Conservation (phyloP, 345 rosid genomes). For the Murraya paniculata region DNA sequence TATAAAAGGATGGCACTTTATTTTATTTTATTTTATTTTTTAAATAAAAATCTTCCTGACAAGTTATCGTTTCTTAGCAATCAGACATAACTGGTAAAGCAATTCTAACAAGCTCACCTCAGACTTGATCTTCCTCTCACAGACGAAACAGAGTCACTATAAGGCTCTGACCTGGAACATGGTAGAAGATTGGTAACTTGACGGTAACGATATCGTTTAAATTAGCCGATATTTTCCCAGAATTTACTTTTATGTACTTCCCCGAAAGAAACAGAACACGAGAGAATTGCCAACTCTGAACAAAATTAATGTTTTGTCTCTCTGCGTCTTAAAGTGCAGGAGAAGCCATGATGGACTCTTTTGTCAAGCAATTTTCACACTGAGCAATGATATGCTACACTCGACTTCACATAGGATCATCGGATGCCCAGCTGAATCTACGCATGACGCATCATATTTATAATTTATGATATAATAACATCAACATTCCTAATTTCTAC, state of each 20-base stretch:
- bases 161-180: neutral
- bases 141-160: neutral
- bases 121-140: neutral
- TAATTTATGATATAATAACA: neutral
- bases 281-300: constrained; percentile 4
- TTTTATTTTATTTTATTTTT: too few relatives aligned
- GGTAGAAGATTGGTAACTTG: neutral
- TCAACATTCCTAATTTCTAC: neutral
- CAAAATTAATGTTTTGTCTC: constrained; percentile 12
- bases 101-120: constrained; percentile 5
- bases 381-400: neutral
- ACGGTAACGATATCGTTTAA: neutral
- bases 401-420: neutral
- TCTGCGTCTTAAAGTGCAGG: neutral
- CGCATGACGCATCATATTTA: neutral
- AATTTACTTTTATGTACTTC: neutral
- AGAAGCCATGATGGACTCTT: neutral
- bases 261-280: neutral
- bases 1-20: neutral
- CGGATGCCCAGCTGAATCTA: neutral
- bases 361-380: neutral
- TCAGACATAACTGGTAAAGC: neutral
- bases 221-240: neutral
- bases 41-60: neutral
- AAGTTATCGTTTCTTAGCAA: neutral